A percentile compares a stretch with the other conserved stretches of the same genome.
These are phyloP conservation scores for Penicillium sp. DNA, from an alignment of 2,329 filamentous ascomycete genomes.

Conservation along the genomic window DNA sequence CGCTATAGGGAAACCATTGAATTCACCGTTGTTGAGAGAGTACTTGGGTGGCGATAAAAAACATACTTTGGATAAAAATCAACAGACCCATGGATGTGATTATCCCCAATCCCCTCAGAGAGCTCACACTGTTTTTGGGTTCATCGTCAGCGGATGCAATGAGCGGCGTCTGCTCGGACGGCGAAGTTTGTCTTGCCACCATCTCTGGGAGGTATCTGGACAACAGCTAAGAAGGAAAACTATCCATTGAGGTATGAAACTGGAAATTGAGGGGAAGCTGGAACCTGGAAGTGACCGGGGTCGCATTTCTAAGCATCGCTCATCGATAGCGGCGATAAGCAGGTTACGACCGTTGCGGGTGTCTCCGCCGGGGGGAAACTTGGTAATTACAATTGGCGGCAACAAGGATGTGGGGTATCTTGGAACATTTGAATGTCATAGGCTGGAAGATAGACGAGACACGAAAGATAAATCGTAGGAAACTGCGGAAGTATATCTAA, in stretches of 20 bases:
- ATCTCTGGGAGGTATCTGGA: constrained; percentile 3
- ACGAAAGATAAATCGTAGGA: no score
- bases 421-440: no score
- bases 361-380: neutral
- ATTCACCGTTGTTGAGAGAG: neutral
- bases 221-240: neutral
- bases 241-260: neutral
- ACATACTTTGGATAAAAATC: constrained; percentile 26
- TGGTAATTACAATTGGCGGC: neutral
- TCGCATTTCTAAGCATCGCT: constrained; percentile 19
- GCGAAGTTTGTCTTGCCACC: constrained; percentile 5
- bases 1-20: constrained; percentile 35
- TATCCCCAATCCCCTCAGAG: constrained; percentile 15
- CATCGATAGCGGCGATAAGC: constrained; percentile 9
- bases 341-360: neutral
- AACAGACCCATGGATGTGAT: constrained; percentile 25
- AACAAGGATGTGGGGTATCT: neutral
- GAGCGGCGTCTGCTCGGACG: constrained; percentile 19
- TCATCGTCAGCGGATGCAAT: constrained; percentile 6
- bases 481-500: neutral
- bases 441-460: no score
- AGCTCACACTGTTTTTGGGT: constrained; percentile 1
- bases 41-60: neutral
- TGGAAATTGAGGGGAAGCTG: neutral
- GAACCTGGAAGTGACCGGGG: constrained; percentile 1